Percentiles rank a stretch among this genome's conserved stretches.
Evolutionary conservation across 1,284 basidiomycete genomes (phyloP).

Genomic region (Ganoderma boninense): DNA sequence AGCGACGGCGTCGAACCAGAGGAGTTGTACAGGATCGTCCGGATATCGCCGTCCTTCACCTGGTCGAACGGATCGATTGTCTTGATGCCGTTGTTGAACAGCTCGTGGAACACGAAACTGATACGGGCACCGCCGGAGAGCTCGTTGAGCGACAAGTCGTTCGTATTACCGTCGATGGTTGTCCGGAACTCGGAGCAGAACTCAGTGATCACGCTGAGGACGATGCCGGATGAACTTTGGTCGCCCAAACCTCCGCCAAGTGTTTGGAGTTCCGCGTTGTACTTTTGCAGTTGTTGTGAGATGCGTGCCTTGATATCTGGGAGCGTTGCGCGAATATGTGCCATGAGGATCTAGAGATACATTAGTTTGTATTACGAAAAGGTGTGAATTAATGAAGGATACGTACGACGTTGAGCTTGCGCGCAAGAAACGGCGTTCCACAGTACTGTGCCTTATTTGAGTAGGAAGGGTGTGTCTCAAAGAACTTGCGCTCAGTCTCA

Average conservation of each 20-base stretch:
- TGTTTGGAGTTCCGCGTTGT: constrained; percentile 82
- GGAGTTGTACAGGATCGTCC: constrained; percentile 96
- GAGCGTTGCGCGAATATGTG: constrained; percentile 81
- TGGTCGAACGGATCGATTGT: constrained; percentile 98
- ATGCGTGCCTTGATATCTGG: constrained; percentile 98
- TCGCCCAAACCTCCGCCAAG: constrained; percentile 92
- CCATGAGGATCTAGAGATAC: constrained; percentile 18
- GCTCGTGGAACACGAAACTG: constrained; percentile 97
- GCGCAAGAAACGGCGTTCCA: constrained; percentile 96
- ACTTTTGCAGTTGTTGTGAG: constrained; percentile 87
- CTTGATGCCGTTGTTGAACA: constrained; percentile 97
- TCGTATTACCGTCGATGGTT: constrained; percentile 96
- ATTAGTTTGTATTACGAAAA: not conserved
- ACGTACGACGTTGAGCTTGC: constrained; percentile 92
- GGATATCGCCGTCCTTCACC: constrained; percentile 97
- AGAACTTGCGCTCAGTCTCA: constrained; percentile 91
- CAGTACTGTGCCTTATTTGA: constrained; percentile 95
- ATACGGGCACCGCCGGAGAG: constrained; percentile 97
- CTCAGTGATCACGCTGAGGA: constrained; percentile 96
- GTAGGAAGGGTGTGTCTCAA: constrained; percentile 93
- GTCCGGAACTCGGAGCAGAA: constrained; percentile 97
- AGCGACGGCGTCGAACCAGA: constrained; percentile 96
- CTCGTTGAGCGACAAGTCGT: constrained; percentile 94
- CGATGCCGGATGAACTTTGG: constrained; percentile 86
- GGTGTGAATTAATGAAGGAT: not conserved